Evolutionary conservation across 352 stramenopile species (phyloP).

Genomic region (Pythium plurisporium): DNA sequence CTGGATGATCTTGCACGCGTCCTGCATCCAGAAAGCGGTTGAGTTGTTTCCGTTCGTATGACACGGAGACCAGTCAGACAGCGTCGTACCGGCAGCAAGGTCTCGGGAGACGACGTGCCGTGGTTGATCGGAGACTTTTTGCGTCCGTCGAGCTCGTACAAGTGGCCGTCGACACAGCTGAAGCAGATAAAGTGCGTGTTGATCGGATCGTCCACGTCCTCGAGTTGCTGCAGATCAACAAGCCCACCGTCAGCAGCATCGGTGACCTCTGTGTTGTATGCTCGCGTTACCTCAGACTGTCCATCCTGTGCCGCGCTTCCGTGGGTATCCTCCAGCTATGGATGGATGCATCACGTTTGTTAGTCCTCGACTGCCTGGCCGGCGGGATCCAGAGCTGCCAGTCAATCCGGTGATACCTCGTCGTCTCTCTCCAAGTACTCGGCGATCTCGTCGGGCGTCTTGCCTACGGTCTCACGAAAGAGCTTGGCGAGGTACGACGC

Average conservation of each 20-base stretch:
- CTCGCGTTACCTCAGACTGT: constrained; percentile 86
- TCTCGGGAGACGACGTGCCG: constrained; percentile 78
- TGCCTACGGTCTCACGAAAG: constrained; percentile 72
- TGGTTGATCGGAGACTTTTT: constrained; percentile 94
- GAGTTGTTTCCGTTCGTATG: neutral
- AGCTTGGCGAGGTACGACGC: constrained; percentile 74
- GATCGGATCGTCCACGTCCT: constrained; percentile 89
- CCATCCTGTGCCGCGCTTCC: constrained; percentile 84
- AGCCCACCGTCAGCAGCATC: too few relatives aligned
- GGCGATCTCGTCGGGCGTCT: constrained; percentile 79
- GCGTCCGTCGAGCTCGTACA: constrained; percentile 96
- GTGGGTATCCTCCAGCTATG: constrained; percentile 90
- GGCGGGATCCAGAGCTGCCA: too few relatives aligned
- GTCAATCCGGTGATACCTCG: constrained; percentile 48
- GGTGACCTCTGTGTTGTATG: too few relatives aligned
- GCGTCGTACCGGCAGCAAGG: constrained; percentile 71
- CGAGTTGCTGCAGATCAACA: constrained; percentile 83
- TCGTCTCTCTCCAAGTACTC: constrained; percentile 89
- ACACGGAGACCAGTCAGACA: neutral
- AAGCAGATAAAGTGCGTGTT: constrained; percentile 97
- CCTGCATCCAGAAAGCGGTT: constrained; percentile 32
- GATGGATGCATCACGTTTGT: too few relatives aligned
- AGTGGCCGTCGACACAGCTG: constrained; percentile 86
- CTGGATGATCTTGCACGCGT: constrained; percentile 88
- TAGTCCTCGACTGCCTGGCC: too few relatives aligned